Base-by-base conservation (phyloP, 768 basidiomycete species). In the Coprinopsis marcescibilis region DNA sequence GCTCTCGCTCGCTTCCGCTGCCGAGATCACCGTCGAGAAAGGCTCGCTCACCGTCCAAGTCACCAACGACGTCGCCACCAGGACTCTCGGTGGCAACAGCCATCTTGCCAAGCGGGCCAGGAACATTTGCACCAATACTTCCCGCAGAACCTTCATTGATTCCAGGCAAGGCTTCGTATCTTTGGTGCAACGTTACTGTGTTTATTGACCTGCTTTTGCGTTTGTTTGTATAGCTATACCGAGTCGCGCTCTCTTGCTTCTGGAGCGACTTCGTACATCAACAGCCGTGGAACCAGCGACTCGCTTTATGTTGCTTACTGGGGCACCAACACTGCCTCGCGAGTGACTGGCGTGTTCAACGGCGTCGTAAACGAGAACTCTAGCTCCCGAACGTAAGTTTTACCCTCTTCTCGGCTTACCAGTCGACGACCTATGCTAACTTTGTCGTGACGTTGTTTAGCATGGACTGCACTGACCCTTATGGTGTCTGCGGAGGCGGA, bases 301-400 rank as follows among this genome's bases (percentile, higher is more conserved):
- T 49, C 66, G 6, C 59, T 73, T 34, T 74, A 65, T 62, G 53
- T 26, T 36, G 57, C 69, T 12, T 74, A 73, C 64, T 76, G 58
- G 37, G 68, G 66, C 24, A 48, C 63, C 41, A 67, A 59, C 37
- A 32, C 67, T n/a, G 65, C 65, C n/a, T 65, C 67, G 17, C 54
- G 57, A 27, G 62, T 68, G 15, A 63, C 51, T 32, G 54, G 54
- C n/a, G 56, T 69, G 44, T 56, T 71, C 52, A 65, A 61, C 46
- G 62, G 64, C 41, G 71, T 74, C 29, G 66, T 66, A 13, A 61
- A 52, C 49, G 73, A 73, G 57, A 66, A 62, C 57, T 71, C 70
- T 8, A 43, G 51, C 38, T 57, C 60, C 33, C 62, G 72, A 46
- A 71, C 71, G 64, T 69, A 43, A 43, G 64, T 57, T n/a, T 38